phyloP scores from a whole-genome alignment of 305 asterid genomes.

The Withania somnifera region DNA sequence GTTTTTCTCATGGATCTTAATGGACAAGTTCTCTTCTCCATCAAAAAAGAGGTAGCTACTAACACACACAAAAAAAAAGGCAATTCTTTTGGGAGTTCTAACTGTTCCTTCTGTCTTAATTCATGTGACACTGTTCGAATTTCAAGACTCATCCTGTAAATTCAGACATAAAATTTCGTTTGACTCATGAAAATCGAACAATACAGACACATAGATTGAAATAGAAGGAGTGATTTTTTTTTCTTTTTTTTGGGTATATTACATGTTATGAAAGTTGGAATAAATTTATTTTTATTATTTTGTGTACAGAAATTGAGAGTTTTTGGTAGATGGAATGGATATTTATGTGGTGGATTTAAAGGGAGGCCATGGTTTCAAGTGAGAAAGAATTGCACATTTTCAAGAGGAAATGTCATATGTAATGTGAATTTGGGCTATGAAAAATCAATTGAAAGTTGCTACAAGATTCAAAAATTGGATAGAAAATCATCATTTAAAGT shows the following conservation, averaged over 20 bases:
- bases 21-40: conserved; percentile 52
- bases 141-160: not conserved
- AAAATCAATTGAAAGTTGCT: conserved; percentile 17
- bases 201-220: not conserved
- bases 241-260: not conserved
- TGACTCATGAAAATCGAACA: not conserved
- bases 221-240: not conserved
- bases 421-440: conserved; percentile 29
- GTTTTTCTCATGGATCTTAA: conserved; percentile 57
- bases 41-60: conserved; percentile 16
- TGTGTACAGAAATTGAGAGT: conserved; percentile 34
- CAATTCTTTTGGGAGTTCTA: not conserved
- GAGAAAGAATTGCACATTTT: conserved; percentile 24
- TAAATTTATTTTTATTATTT: not conserved
- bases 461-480: conserved; percentile 23
- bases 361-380: conserved; percentile 60
- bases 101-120: not conserved
- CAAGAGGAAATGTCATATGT: conserved; percentile 27
- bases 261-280: not conserved
- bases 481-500: conserved; percentile 49
- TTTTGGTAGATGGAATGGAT: conserved; percentile 57
- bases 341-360: conserved; percentile 16
- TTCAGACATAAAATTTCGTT: too few relatives aligned
- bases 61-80: not conserved
- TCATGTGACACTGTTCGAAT: not conserved